phyloP scores from a whole-genome alignment of 2,329 filamentous ascomycete genomes.

The Massarina eburnea region DNA sequence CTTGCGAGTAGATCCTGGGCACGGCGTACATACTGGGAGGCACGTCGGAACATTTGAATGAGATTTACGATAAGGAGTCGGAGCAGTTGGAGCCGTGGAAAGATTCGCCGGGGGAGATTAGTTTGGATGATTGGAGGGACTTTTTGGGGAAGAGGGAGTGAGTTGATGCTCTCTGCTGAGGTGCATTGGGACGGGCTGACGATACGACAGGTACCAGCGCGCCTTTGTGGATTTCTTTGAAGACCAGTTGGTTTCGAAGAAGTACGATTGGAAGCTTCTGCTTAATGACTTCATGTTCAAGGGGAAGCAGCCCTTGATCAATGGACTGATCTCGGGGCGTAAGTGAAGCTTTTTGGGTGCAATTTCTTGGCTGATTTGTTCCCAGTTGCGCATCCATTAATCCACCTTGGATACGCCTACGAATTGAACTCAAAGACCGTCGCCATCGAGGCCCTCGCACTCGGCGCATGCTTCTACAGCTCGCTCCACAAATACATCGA shows the following conservation, averaged over 20 bases:
- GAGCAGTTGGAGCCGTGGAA: constrained; percentile 76
- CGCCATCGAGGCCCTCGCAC: constrained; percentile 81
- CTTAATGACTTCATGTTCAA: constrained; percentile 74
- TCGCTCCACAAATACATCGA: constrained; percentile 66
- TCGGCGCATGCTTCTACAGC: constrained; percentile 63
- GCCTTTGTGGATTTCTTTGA: constrained; percentile 96
- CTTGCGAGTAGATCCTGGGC: constrained; percentile 62
- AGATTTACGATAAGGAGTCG: constrained; percentile 77
- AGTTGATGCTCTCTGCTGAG: constrained; percentile 16
- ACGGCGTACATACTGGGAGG: constrained; percentile 87
- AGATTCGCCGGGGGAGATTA: constrained; percentile 82
- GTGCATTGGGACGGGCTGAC: constrained; percentile 10
- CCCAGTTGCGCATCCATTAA: constrained; percentile 84
- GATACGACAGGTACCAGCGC: constrained; percentile 69
- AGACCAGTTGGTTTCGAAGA: constrained; percentile 74
- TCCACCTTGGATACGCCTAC: constrained; percentile 91
- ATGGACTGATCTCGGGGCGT: constrained; percentile 78
- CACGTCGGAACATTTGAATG: constrained; percentile 69
- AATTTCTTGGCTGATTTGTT: constrained; percentile 8
- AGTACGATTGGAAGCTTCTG: constrained; percentile 83
- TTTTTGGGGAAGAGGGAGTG: constrained; percentile 74
- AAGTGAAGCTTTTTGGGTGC: constrained; percentile 39
- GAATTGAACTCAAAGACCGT: constrained; percentile 84
- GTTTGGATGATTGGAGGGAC: constrained; percentile 81
- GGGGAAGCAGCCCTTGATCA: constrained; percentile 75